Conservation (phyloP, 257 asterid species). For the Capsicum rhomboideum region DNA sequence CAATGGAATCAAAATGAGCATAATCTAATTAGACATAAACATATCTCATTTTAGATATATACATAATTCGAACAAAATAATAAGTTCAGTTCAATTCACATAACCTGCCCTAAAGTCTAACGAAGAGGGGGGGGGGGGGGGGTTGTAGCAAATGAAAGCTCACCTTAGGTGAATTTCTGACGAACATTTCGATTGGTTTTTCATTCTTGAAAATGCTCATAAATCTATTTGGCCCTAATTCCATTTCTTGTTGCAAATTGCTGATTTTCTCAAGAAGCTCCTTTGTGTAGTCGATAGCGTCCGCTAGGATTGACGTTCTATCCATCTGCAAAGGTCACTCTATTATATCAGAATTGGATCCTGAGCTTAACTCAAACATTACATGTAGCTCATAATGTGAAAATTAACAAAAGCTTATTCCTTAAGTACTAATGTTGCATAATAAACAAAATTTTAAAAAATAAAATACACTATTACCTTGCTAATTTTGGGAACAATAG, state of each 20-base stretch:
- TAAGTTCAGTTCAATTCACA: background rate
- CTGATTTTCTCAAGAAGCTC: slow-evolving; percentile 57
- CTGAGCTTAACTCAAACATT: background rate
- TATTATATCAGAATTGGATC: background rate
- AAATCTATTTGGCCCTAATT: slow-evolving; percentile 22
- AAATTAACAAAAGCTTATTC: no score
- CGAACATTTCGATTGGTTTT: slow-evolving; percentile 37
- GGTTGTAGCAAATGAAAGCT: background rate
- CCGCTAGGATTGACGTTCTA: slow-evolving; percentile 76
- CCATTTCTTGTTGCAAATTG: slow-evolving; percentile 46
- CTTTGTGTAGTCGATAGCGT: slow-evolving; percentile 71
- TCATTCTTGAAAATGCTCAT: slow-evolving; percentile 41
- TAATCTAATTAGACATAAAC: background rate
- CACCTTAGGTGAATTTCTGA: slow-evolving; percentile 76
- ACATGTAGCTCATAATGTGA: background rate
- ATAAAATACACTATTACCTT: slow-evolving; percentile 28
- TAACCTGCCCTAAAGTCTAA: background rate
- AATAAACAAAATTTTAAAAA: no score
- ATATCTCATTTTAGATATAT: background rate
- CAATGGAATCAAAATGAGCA: background rate
- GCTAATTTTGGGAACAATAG: slow-evolving; percentile 90
- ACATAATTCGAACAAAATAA: fast-evolving
- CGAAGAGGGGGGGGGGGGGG: no score
- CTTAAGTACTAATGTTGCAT: no score
- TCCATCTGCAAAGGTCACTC: slow-evolving; percentile 50